phyloP scores from a whole-genome alignment of 148 eudicot species.

The Camellia lanceoleosa region DNA sequence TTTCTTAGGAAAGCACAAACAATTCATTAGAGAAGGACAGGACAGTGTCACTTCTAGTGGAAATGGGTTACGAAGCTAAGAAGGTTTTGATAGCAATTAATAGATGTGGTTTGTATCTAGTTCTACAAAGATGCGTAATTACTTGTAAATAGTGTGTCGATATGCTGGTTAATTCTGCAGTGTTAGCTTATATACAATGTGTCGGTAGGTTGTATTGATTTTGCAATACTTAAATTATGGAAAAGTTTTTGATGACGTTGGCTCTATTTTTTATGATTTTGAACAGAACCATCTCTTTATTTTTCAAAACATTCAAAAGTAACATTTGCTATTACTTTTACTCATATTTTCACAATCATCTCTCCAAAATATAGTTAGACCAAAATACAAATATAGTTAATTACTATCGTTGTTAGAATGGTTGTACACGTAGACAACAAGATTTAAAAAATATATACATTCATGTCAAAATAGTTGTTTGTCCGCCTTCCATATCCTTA shows the following conservation, averaged over 20 bases:
- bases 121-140: not conserved
- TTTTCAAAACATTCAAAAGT: too few species aligned
- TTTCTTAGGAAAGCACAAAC: constrained; percentile 27
- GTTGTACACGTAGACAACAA: not conserved
- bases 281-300: too few species aligned
- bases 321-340: too few species aligned
- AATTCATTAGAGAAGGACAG: constrained; percentile 31
- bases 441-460: too few species aligned
- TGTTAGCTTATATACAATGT: not conserved
- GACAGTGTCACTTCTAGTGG: constrained; percentile 39
- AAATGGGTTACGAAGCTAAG: constrained; percentile 61
- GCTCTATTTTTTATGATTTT: too few species aligned
- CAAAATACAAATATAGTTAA: not conserved
- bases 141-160: not conserved
- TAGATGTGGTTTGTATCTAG: constrained; percentile 56
- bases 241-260: too few species aligned
- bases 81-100: constrained; percentile 59
- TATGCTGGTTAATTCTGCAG: not conserved
- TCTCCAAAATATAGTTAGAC: not conserved
- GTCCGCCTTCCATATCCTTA: not conserved
- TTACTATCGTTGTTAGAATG: not conserved
- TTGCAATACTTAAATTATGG: too few species aligned
- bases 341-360: not conserved
- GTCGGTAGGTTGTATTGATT: too few species aligned
- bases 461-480: not conserved